phyloP scores from a whole-genome alignment of 768 basidiomycete species.

The Gloeophyllum trabeum region DNA sequence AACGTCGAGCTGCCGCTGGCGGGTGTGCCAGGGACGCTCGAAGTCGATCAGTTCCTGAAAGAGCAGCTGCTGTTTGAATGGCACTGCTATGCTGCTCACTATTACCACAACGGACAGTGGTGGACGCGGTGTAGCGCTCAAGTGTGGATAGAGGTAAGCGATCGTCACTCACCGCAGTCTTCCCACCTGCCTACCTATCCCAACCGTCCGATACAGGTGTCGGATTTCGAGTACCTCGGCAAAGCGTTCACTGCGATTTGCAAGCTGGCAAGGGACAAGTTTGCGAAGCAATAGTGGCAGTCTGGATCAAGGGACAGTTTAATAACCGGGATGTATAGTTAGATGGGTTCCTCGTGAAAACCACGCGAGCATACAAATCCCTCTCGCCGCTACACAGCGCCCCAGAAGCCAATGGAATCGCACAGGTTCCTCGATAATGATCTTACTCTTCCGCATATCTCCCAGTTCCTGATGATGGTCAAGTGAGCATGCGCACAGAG shows the following conservation, averaged over 20 bases:
- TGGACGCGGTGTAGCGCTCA: slow-evolving; percentile 24
- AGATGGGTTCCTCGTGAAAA: no score
- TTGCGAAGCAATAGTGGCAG: no score
- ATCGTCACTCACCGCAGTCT: neutral
- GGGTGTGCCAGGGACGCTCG: slow-evolving; percentile 9
- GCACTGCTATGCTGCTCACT: slow-evolving; percentile 17
- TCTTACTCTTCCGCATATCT: no score
- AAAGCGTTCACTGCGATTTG: slow-evolving; percentile 12
- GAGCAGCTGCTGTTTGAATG: slow-evolving; percentile 16
- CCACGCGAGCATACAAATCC: no score
- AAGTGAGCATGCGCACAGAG: no score
- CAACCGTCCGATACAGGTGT: slow-evolving; percentile 7
- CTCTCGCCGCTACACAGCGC: no score
- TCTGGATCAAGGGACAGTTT: no score
- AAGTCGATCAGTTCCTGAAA: slow-evolving; percentile 8
- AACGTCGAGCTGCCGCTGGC: slow-evolving; percentile 29
- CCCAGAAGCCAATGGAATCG: no score
- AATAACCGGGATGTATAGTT: no score
- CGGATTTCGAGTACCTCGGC: slow-evolving; percentile 16
- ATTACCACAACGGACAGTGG: slow-evolving; percentile 19
- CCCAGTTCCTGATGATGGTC: no score
- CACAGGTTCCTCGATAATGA: no score
- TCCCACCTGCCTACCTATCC: neutral
- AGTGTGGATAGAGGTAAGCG: slow-evolving; percentile 23
- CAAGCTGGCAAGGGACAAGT: slow-evolving; percentile 8